Base-by-base conservation (phyloP, 2,329 filamentous ascomycete genomes). In the Xylariaceae sp. region DNA sequence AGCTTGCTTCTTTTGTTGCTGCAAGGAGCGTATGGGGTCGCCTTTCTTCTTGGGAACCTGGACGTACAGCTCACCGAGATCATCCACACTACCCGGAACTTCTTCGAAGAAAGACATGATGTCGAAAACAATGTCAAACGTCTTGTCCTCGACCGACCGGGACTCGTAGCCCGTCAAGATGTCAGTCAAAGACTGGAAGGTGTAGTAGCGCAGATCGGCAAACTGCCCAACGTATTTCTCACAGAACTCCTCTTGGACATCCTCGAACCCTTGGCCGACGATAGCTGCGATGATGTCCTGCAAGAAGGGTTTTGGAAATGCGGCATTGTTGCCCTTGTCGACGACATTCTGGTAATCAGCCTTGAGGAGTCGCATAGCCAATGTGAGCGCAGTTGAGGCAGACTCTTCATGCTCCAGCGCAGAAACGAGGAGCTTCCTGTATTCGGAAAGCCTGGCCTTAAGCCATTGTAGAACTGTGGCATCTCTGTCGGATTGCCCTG, bases 321-420 rank as follows among this genome's bases (percentile, higher is more conserved):
- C 80, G 61, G 84, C 82, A 41, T 85, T 82, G 22, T 7, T 27
- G 6, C 82, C 78, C 19, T 78, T 79, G 48, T 78, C 78, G 48
- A 76, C 77, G 33, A 83, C 66, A 61, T 82, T 72, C 54, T 82
- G 80, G 15, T 80, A 85, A 64, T 95, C 89, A 44, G 87, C 85
- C 72, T 95, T 94, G 57, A 95, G 72, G 42, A 95, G 69, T 48
- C 87, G 84, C 90, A 96, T 95, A 49, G 85, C 79, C 43, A 96
- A 72, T 1, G 86, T 89, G 60, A 97, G 70, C 11, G 83, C 85
- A 14, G 87, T 88, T 39, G 80, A 76, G 54, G 89, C 82, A n/a
- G 83, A 71, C 4, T 80, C 73, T 52, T 86, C 80, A 11, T 81
- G 77, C 48, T 76, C 70, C 41, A 96, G 72, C 56, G 89, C 76